Conservation (phyloP, 1,139 yeast genomes). For the Zygotorulaspora mrakii region DNA sequence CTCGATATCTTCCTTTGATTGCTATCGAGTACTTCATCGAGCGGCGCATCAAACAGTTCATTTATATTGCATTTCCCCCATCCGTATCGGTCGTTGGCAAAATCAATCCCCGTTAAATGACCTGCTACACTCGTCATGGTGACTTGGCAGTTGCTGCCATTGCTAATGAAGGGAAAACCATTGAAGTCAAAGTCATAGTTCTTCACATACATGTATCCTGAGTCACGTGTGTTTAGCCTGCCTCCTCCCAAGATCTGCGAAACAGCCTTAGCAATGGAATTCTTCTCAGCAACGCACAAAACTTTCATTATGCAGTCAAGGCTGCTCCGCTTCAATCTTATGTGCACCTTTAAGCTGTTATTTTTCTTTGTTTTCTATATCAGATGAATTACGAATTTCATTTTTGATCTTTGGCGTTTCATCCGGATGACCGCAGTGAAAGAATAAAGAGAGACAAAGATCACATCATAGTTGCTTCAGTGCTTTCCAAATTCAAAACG, state of each 20-base stretch:
- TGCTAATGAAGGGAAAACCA: constrained; percentile 43
- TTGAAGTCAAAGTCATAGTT: constrained; percentile 75
- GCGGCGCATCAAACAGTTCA: constrained; percentile 65
- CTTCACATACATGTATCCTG: constrained; percentile 61
- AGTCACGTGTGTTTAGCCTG: constrained; percentile 44
- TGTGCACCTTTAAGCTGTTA: neutral
- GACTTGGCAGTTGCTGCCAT: constrained; percentile 56
- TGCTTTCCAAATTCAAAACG: too few species aligned
- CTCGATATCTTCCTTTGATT: constrained; percentile 51
- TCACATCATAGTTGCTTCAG: too few species aligned
- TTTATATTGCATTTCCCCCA: constrained; percentile 74
- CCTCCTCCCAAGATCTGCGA: constrained; percentile 77
- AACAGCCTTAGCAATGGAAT: constrained; percentile 88
- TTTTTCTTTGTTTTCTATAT: too few species aligned
- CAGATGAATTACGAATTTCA: too few species aligned
- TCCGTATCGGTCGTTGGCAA: constrained; percentile 46
- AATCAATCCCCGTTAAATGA: constrained; percentile 66
- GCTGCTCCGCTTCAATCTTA: neutral
- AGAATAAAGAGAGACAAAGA: too few species aligned
- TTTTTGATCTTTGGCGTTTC: too few species aligned
- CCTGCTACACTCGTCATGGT: constrained; percentile 93
- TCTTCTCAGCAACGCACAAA: constrained; percentile 96
- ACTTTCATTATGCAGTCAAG: constrained; percentile 50
- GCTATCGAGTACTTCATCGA: constrained; percentile 42
- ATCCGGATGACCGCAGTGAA: too few species aligned